Percentiles rank a stretch among this genome's conserved stretches.
Evolutionary conservation across 2,329 filamentous ascomycete species (phyloP).

Genomic region (Nannizziopsis arthrosporioides): DNA sequence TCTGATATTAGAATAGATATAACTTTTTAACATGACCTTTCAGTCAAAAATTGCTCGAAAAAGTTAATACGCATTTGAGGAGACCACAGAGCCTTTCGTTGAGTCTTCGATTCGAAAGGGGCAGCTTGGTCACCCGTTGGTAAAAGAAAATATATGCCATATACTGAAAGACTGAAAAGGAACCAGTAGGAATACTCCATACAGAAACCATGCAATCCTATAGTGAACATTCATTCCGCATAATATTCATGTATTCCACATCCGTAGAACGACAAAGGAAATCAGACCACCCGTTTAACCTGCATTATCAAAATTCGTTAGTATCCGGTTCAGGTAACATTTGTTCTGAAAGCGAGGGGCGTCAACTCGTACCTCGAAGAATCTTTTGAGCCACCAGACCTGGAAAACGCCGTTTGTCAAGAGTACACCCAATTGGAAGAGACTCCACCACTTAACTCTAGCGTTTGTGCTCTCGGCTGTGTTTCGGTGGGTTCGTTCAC

Average conservation of each 20-base stretch:
- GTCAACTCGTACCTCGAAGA: slow-evolving; percentile 63
- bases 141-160: background rate
- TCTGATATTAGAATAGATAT: too few species aligned
- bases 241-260: slow-evolving; percentile 6
- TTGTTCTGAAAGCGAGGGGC: background rate
- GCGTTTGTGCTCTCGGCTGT: slow-evolving; percentile 97
- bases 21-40: too few species aligned
- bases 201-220: slow-evolving; percentile 1
- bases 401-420: slow-evolving; percentile 92
- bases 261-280: background rate
- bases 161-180: background rate
- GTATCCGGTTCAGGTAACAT: slow-evolving; percentile 3
- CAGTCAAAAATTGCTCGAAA: too few species aligned
- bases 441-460: slow-evolving; percentile 98
- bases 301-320: slow-evolving; percentile 17
- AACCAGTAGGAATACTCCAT: background rate
- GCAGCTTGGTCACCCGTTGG: background rate
- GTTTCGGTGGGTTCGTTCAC: slow-evolving; percentile 93
- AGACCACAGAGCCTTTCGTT: too few species aligned
- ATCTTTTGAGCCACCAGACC: slow-evolving; percentile 98
- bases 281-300: slow-evolving; percentile 40
- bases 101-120: too few species aligned
- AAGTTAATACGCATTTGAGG: too few species aligned
- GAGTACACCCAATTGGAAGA: slow-evolving; percentile 85
- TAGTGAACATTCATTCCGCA: slow-evolving; percentile 9